Evolutionary conservation across 495 filamentous ascomycete genomes (phyloP).

Genomic region (Aspergillus cristatus): DNA sequence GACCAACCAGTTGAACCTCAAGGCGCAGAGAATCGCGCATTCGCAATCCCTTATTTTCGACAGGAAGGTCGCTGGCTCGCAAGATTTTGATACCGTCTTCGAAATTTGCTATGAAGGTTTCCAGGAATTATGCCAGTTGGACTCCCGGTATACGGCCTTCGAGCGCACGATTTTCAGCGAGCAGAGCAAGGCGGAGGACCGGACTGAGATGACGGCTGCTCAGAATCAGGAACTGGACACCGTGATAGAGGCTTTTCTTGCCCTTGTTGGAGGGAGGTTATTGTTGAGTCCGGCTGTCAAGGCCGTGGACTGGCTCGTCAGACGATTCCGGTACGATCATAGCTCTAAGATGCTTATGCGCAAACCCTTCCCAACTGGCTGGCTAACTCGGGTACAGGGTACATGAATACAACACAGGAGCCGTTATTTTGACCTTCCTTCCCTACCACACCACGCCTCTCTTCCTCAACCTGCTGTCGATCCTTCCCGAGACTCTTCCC

Average conservation of each 20-base stretch:
- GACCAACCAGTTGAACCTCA: constrained; percentile 73
- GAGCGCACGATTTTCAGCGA: constrained; percentile 73
- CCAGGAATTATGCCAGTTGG: constrained; percentile 78
- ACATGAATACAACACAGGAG: constrained; percentile 80
- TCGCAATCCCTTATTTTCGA: constrained; percentile 90
- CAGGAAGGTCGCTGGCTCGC: constrained; percentile 63
- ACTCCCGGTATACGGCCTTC: constrained; percentile 63
- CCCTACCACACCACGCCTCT: constrained; percentile 80
- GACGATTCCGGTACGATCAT: constrained; percentile 69
- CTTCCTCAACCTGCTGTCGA: constrained; percentile 72
- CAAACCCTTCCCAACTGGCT: not conserved
- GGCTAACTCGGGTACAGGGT: constrained; percentile 49
- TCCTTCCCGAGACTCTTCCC: constrained; percentile 64
- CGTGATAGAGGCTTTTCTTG: constrained; percentile 71
- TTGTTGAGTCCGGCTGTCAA: constrained; percentile 79
- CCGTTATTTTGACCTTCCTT: constrained; percentile 76
- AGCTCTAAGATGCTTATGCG: constrained; percentile 1
- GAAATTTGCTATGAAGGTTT: constrained; percentile 81
- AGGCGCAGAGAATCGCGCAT: constrained; percentile 79
- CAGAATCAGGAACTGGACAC: constrained; percentile 76
- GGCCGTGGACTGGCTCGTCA: constrained; percentile 87
- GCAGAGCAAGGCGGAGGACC: constrained; percentile 79
- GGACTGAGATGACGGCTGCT: constrained; percentile 66
- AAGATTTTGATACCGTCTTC: constrained; percentile 84
- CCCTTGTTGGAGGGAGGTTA: constrained; percentile 62